Base-by-base conservation (phyloP, 176 grass and related monocot genomes). In the Cenchrus purpureus region DNA sequence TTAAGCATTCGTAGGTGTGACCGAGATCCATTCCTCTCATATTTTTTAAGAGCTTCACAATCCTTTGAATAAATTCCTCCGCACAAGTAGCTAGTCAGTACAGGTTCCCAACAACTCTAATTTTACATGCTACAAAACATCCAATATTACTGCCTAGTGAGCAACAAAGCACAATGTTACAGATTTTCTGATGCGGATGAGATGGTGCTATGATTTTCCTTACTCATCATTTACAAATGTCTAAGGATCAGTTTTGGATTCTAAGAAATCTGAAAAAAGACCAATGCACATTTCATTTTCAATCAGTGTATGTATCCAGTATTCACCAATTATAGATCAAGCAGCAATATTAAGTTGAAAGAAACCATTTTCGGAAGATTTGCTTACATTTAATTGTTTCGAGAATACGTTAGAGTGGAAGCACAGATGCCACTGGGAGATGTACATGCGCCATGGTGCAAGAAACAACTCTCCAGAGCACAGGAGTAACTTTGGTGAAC, bases 381-480 rank as follows among this genome's bases (percentile, higher is more conserved):
- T 91, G 62, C 87, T 91, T 80, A 92, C 93, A 83, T 94, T 98
- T 71, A 95, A 67, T 94, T 98, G 89, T 77, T 98, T 98, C 70
- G 89, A 90, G 86, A 98, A 98, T 77, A 94, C 83, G 42, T 89
- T 92, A 50, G 83, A 98, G 78, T 98, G 89, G 91, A 98, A 98
- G 76, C 91, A 95, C 64, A 98, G 79, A 87, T 98, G 93, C 97
- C 97, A 98, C 79, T 87, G 46, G 71, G 97, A 98, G 51, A 98
- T 88, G 87, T 81, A 86, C 87, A 98, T 95, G 79, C 91, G 6
- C 97, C 97, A 81, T 95, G 94, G 49, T 91, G 92, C 32, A 95
- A 85, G 79, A 98, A 92, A 79, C 88, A 95, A 45, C 53, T 98
- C 77, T 95, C 97, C 62, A 95, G 79, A 67, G 97, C 97, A 89